Percentiles rank a stretch among this genome's conserved stretches.
phyloP scores from a whole-genome alignment of 306 rosid genomes.

The Malus domestica region ASM211411v1 NC_041802.1:25743501-25744000 shows the following conservation, averaged over 20 bases:
- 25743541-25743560: slow-evolving; percentile 96
- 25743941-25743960: slow-evolving; percentile 39
- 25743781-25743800: background rate
- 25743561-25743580: slow-evolving; percentile 87
- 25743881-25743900: background rate
- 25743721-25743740: slow-evolving; percentile 15
- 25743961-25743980: slow-evolving; percentile 95
- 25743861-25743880: background rate
- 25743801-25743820: background rate
- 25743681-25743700: slow-evolving; percentile 46
- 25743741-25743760: background rate
- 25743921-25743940: slow-evolving; percentile 33
- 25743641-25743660: slow-evolving; percentile 80
- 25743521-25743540: slow-evolving; percentile 90
- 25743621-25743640: slow-evolving; percentile 53
- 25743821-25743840: background rate
- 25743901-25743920: slow-evolving; percentile 20
- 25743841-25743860: background rate
- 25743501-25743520: slow-evolving; percentile 92
- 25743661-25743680: slow-evolving; percentile 93
- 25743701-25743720: slow-evolving; percentile 32
- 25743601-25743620: slow-evolving; percentile 33
- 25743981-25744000: slow-evolving; percentile 35
- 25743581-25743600: slow-evolving; percentile 41
- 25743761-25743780: background rate